Conservation (phyloP, 225 moss, liverwort and hornwort genomes). For the Bryum argenteum region DNA sequence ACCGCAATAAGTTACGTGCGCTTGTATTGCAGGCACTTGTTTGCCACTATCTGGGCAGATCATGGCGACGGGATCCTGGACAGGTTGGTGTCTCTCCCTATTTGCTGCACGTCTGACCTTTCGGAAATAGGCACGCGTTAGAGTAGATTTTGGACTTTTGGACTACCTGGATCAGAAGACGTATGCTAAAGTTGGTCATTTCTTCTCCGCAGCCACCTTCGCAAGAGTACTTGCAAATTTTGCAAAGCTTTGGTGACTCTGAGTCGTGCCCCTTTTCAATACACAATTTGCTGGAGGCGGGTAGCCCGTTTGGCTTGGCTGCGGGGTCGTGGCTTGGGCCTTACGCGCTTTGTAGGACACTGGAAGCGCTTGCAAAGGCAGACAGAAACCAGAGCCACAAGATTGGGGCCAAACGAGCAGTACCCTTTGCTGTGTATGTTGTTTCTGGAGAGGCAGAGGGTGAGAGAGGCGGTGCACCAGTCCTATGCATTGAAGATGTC, state of each 20-base stretch:
- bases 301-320: constrained; percentile 71
- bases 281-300: constrained; percentile 81
- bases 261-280: constrained; percentile 82
- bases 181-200: neutral
- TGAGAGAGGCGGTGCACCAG: constrained; percentile 98
- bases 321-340: constrained; percentile 98
- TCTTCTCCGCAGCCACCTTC: constrained; percentile 58
- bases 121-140: neutral
- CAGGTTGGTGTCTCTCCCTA: constrained; percentile 49
- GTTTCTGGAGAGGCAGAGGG: constrained; percentile 99
- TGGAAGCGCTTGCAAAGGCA: constrained; percentile 77
- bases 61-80: constrained; percentile 75
- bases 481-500: constrained; percentile 91
- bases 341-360: constrained; percentile 90
- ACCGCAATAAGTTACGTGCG: constrained; percentile 26
- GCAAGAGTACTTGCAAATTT: constrained; percentile 80
- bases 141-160: constrained; percentile 22
- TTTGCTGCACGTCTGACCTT: neutral
- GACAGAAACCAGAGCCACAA: constrained; percentile 63
- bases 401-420: constrained; percentile 58
- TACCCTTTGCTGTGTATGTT: constrained; percentile 90
- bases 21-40: constrained; percentile 80
- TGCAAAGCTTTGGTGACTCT: constrained; percentile 91
- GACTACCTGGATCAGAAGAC: neutral
- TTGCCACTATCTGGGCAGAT: constrained; percentile 84